Evolutionary conservation across 768 basidiomycete genomes (phyloP).

Genomic region (Lenzites betulinus): DNA sequence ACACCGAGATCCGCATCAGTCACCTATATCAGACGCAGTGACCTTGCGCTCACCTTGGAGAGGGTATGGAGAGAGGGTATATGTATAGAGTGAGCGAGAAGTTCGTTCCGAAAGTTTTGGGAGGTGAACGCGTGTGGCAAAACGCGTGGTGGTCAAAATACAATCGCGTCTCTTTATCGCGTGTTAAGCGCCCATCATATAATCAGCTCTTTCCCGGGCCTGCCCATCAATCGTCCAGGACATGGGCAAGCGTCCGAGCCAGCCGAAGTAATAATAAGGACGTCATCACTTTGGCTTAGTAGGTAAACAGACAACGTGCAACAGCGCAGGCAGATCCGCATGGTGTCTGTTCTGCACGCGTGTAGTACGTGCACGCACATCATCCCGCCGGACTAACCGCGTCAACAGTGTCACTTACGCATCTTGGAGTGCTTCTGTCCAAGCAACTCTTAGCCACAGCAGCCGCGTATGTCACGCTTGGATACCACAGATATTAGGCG

Average conservation of each 20-base stretch:
- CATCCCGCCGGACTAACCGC: background rate
- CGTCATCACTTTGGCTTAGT: background rate
- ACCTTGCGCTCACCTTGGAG: background rate
- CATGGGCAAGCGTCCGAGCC: background rate
- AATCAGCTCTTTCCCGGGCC: slow-evolving; percentile 11
- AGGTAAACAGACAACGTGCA: slow-evolving; percentile 2
- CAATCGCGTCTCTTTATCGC: slow-evolving; percentile 22
- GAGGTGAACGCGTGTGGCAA: slow-evolving; percentile 23
- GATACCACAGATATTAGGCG: no score
- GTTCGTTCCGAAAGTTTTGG: slow-evolving; percentile 25
- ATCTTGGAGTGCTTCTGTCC: background rate
- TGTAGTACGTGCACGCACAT: background rate
- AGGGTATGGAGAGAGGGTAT: slow-evolving; percentile 22
- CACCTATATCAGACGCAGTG: background rate
- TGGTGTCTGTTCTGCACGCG: background rate
- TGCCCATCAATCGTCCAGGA: background rate
- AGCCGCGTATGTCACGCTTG: background rate
- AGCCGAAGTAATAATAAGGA: background rate
- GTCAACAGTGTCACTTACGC: background rate
- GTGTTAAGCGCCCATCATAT: slow-evolving; percentile 7
- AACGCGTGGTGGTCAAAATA: slow-evolving; percentile 23
- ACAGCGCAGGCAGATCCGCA: background rate
- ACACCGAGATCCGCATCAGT: background rate
- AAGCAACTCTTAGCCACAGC: background rate
- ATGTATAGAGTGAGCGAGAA: slow-evolving; percentile 19